Base-by-base conservation (phyloP, 148 eudicot species). In the Chenopodium quinoa region DNA sequence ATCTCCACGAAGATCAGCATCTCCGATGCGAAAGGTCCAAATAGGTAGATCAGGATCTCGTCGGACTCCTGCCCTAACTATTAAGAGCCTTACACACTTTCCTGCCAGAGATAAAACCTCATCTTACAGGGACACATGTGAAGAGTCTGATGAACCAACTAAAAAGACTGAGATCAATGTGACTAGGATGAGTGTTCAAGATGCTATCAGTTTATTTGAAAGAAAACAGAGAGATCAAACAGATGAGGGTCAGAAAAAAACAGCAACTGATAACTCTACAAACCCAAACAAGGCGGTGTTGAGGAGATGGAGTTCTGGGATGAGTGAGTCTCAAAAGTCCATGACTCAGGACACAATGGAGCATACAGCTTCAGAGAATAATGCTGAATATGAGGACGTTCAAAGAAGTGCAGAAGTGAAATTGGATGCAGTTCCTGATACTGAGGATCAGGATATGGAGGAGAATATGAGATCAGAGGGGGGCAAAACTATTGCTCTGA, bases 1-100 rank as follows among this genome's bases (percentile, higher is more conserved):
- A 71, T 87, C 99, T 47, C 99, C 99, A 32, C 91, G 98, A 90
- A 89, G 99, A 83, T 93, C 99, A 63, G 98, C 99, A 63, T 96
- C 99, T 82, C 98, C 99, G 19, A 92, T 96, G 98, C 84, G 99
- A 66, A 91, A 97, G 89, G 72, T 96, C 54, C 98, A 96, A 88
- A 91, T 96, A 54, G 99, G 99, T 64, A 91, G 94, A 78, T 89
- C 97, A 29, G 97, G 97, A 72, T 90, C 98, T 34, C 95, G 92
- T 29, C 90, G 95, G 73, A 82, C 97, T 23, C 86, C 98, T 84
- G 93, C 95, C 11, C 84, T 96, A 1, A 88, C 97, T 73, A 94
- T 96, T 75, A 93, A 90, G 84, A 92, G 93, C 87, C 92, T 96
- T 76, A 85, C 84, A 37, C 81, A 82, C 84, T 86, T 91, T 87